Conservation (phyloP, 139 green algal species). For the Deuterostichococcus epilithicus region DNA sequence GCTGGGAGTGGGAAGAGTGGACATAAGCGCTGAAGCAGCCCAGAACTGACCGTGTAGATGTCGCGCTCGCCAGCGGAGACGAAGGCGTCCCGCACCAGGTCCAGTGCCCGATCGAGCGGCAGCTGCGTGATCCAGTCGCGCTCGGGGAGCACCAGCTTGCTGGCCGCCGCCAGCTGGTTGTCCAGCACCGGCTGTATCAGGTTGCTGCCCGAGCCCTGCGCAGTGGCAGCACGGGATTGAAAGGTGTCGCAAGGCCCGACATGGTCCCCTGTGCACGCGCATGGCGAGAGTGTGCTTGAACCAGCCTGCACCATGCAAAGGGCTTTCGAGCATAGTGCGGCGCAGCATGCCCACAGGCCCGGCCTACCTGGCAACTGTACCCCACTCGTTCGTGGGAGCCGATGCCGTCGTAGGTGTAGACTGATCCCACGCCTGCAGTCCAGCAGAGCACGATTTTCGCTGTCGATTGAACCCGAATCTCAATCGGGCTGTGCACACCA, state of each 20-base stretch:
- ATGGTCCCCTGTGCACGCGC: too few species aligned
- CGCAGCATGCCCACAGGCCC: too few species aligned
- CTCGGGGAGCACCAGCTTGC: slow-evolving; percentile 79
- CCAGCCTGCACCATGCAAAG: too few species aligned
- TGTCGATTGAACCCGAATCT: too few species aligned
- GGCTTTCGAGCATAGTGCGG: too few species aligned
- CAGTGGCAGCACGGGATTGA: too few species aligned
- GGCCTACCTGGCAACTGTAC: slow-evolving; percentile 70
- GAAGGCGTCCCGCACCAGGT: slow-evolving; percentile 96
- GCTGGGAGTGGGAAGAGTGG: too few species aligned
- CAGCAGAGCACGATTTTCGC: too few species aligned
- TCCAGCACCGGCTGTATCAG: slow-evolving; percentile 98
- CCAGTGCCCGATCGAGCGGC: slow-evolving; percentile 79
- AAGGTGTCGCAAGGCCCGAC: too few species aligned
- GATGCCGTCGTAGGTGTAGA: slow-evolving; percentile 98
- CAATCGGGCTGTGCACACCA: too few species aligned
- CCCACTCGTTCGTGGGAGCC: slow-evolving; percentile 88
- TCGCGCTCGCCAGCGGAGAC: slow-evolving; percentile 93
- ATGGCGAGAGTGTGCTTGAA: too few species aligned
- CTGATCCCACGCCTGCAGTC: slow-evolving; percentile 77
- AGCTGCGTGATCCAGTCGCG: slow-evolving; percentile 62
- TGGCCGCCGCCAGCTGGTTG: slow-evolving; percentile 94
- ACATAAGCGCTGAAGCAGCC: too few species aligned
- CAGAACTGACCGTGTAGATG: slow-evolving; percentile 88
- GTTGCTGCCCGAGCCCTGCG: slow-evolving; percentile 88